Percentiles rank a stretch among this genome's conserved stretches.
Conservation (phyloP, 1,284 basidiomycete species). For the Crepidotus sp. region DNA sequence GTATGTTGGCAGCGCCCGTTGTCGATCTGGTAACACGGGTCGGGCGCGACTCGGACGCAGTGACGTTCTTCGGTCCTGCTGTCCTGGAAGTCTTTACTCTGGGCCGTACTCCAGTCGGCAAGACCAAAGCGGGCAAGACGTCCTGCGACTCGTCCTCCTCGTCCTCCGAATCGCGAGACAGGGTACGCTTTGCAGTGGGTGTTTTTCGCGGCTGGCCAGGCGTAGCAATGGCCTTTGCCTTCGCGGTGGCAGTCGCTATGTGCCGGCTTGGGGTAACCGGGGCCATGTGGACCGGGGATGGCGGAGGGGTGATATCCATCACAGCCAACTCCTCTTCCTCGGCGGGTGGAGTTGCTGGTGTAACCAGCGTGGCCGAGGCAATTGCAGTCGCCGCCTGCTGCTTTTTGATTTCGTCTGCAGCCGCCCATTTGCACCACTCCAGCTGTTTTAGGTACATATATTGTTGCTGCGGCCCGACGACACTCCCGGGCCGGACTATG, state of each 20-base stretch:
- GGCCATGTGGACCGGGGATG: conserved; percentile 24
- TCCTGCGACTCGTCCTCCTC: conserved; percentile 57
- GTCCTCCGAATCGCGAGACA: conserved; percentile 48
- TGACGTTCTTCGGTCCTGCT: conserved; percentile 34
- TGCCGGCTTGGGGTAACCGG: conserved; percentile 75
- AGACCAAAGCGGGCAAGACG: conserved; percentile 51
- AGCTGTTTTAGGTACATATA: conserved; percentile 96
- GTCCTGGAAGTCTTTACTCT: conserved; percentile 38
- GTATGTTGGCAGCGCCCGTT: conserved; percentile 39
- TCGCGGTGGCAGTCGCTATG: conserved; percentile 56
- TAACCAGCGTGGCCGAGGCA: conserved; percentile 41
- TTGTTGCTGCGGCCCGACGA: conserved; percentile 90
- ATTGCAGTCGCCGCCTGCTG: conserved; percentile 37
- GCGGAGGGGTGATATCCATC: conserved; percentile 34
- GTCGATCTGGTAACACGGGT: conserved; percentile 67
- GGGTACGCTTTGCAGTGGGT: conserved; percentile 58
- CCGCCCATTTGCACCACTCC: conserved; percentile 91
- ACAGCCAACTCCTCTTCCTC: conserved; percentile 29
- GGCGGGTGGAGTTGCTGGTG: conserved; percentile 75
- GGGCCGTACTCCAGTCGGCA: conserved; percentile 33
- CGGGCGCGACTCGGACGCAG: conserved; percentile 59
- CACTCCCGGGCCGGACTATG: conserved; percentile 90
- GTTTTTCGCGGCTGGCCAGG: conserved; percentile 83
- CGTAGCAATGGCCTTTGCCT: conserved; percentile 58
- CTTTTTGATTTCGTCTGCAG: conserved; percentile 63